Percentiles rank a stretch among this genome's conserved stretches.
These are phyloP conservation scores for Diaporthe australafricana DNA, from an alignment of 2,329 filamentous ascomycete species.

Conservation along the genomic window DNA sequence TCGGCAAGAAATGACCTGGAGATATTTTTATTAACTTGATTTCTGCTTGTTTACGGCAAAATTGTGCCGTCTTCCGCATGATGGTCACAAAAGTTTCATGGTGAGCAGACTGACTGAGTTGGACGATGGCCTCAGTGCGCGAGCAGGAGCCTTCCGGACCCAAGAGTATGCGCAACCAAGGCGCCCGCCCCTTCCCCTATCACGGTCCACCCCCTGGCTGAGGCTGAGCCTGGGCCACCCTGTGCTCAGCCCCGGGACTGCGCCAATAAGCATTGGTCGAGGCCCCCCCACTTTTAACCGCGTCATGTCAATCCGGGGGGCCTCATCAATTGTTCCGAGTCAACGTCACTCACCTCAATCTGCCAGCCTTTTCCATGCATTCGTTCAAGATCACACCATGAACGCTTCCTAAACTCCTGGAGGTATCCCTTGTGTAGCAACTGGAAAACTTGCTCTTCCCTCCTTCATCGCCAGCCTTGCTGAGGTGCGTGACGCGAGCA, in stretches of 20 bases:
- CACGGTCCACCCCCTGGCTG: background rate
- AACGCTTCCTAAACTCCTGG: fast-evolving
- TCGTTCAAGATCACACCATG: background rate
- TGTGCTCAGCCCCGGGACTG: background rate
- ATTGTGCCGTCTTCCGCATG: no score
- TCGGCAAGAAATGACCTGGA: no score
- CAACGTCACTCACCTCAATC: background rate
- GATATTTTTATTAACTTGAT: no score
- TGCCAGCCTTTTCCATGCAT: background rate
- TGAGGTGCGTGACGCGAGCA: no score
- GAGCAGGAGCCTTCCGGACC: no score
- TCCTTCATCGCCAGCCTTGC: no score
- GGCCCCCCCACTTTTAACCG: background rate
- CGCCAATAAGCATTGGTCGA: background rate
- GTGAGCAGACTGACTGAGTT: no score
- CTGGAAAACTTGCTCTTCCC: no score
- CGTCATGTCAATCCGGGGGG: constrained; percentile 6
- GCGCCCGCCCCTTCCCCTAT: background rate
- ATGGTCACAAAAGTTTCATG: no score
- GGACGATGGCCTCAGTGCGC: no score
- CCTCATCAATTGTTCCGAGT: no score
- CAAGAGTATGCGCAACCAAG: background rate
- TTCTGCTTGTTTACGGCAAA: no score
- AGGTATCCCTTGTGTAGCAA: background rate
- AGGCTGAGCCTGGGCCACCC: background rate